A percentile compares a stretch with the other conserved stretches of the same genome.
Evolutionary conservation across 441 rosid genomes (phyloP).

Genomic region (Mallotus repandus): DNA sequence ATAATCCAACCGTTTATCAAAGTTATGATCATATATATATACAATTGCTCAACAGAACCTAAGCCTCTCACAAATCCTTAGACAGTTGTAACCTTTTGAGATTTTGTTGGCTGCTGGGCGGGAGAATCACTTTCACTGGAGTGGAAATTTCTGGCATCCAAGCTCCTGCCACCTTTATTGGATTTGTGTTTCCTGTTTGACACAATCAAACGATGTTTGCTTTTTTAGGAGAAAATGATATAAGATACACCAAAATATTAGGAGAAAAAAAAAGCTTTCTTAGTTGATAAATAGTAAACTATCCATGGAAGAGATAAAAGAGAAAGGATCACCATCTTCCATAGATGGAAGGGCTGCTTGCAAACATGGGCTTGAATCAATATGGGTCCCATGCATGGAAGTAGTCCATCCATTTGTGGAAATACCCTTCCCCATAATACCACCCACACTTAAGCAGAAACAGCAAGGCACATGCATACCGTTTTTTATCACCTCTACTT

Average conservation of each 20-base stretch:
- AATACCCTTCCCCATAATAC: not conserved
- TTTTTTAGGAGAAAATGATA: not conserved
- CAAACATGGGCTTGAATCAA: not conserved
- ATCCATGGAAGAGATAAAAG: not conserved
- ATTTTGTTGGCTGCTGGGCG: not conserved
- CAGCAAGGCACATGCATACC: constrained; percentile 13
- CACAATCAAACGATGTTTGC: not conserved
- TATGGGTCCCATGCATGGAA: not conserved
- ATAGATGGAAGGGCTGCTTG: not conserved
- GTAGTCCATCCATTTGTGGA: not conserved
- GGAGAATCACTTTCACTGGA: constrained; percentile 7
- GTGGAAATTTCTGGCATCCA: constrained; percentile 5
- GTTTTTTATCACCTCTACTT: constrained; percentile 6
- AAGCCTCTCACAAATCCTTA: not conserved
- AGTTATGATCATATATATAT: not conserved
- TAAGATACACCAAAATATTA: not conserved
- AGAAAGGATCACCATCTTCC: not conserved
- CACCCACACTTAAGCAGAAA: not conserved
- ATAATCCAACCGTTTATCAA: not conserved
- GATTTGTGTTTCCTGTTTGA: constrained; percentile 13
- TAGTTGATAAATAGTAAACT: not conserved
- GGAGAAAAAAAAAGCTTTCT: not conserved
- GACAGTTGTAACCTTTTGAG: constrained; percentile 13
- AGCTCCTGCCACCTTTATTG: not conserved
- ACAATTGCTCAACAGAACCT: not conserved